phyloP scores from a whole-genome alignment of 176 grass and related monocot species.

The bread wheat (Triticum aestivum) region IWGSC_CS_RefSeq_v2.1 NC_057803.1:594199338-594199837 shows the following conservation, averaged over 20 bases:
- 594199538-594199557: background rate
- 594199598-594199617: slow-evolving; percentile 97
- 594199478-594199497: slow-evolving; percentile 32
- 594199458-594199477: slow-evolving; percentile 74
- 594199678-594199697: background rate
- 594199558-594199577: slow-evolving; percentile 46
- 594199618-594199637: slow-evolving; percentile 78
- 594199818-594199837: background rate
- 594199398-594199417: slow-evolving; percentile 64
- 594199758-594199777: background rate
- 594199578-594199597: slow-evolving; percentile 61
- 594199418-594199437: slow-evolving; percentile 42
- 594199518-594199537: background rate
- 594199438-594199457: slow-evolving; percentile 72
- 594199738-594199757: background rate
- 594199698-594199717: background rate
- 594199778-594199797: background rate
- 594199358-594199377: slow-evolving; percentile 63
- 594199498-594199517: slow-evolving; percentile 7
- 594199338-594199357: background rate
- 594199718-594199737: background rate
- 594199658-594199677: background rate
- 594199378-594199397: slow-evolving; percentile 48
- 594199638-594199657: slow-evolving; percentile 63
- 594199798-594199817: background rate